A percentile compares a stretch with the other conserved stretches of the same genome.
These are phyloP conservation scores for Conoideocrella luteorostrata DNA, from an alignment of 2,329 filamentous ascomycete species.

Conservation along the genomic window DNA sequence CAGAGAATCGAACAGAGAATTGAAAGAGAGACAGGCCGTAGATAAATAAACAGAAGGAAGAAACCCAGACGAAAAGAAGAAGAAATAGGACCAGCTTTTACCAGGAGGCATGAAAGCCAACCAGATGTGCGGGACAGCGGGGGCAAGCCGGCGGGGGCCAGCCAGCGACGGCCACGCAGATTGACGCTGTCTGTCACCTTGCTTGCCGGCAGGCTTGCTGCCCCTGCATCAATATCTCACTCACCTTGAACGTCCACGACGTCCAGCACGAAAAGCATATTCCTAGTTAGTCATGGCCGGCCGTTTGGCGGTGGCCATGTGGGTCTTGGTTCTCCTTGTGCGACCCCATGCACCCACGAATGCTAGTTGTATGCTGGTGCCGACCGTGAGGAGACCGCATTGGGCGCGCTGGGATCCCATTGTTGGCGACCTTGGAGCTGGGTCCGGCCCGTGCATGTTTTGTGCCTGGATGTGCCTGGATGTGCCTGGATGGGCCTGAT, in stretches of 20 bases:
- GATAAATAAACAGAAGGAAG: slow-evolving; percentile 8
- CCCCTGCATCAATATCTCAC: slow-evolving; percentile 4
- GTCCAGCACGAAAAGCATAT: neutral
- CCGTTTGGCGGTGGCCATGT: no score
- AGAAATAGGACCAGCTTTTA: neutral
- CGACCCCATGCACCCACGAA: neutral
- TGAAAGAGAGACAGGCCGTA: no score
- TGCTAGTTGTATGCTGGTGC: no score
- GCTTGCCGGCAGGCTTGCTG: neutral
- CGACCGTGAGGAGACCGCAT: neutral
- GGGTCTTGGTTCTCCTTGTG: no score
- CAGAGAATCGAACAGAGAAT: no score
- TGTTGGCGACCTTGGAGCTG: no score
- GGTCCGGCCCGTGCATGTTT: no score
- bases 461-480: neutral
- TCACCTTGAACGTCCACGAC: neutral
- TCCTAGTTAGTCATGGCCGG: neutral
- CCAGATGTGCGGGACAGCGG: no score
- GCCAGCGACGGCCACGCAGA: neutral
- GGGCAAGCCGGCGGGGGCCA: no score
- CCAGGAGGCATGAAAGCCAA: no score
- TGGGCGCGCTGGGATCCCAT: neutral
- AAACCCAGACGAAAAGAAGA: slow-evolving; percentile 14
- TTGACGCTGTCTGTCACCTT: neutral
- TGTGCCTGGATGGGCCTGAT: no score